Base-by-base conservation (phyloP, 306 rosid species). In the Cyamopsis tetragonoloba region DNA sequence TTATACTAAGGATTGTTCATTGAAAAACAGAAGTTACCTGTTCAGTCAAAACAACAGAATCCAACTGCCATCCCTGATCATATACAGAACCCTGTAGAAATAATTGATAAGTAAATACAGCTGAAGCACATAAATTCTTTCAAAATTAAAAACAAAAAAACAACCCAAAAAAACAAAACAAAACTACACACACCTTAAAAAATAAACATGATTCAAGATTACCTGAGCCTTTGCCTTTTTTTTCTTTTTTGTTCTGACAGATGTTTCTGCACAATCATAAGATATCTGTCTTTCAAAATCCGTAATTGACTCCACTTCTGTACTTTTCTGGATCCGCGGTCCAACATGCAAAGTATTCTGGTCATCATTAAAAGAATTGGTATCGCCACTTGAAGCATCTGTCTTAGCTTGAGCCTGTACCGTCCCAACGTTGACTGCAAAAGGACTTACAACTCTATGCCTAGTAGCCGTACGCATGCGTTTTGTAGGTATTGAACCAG, bases 351-450 rank as follows among this genome's bases (percentile, higher is more conserved):
- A 76, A 59, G 91, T 83, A 80, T 88, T 91, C 80, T 88, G 95
- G 76, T 91, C 97, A 73, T 91, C 97, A 71, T 88, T 96, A 75
- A 82, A 86, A 66, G 97, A 91, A 81, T 82, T 88, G 13, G 96
- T 86, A 82, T 91, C 97, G n/a, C 97, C 97, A 78, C 97, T 91
- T 13, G 96, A 91, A 83, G 93, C 97, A 83, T 91, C 97, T 24
- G 97, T 82, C 83, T 81, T 91, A 55, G 74, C 79, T 79, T 78
- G 96, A 78, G 83, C 72, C 66, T 82, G 91, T 28, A 63, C 15
- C 24, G 61, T 73, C 72, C 84, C 89, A 54, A 76, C 55, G 81
- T 79, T 77, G 64, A 66, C 68, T 58, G 88, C 28, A 61, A 84
- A 85, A 75, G 95, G 95, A 82, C 89, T 85, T 38, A 80, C 55